Evolutionary conservation across 345 rosid genomes (phyloP).

Genomic region (Psidium guajava): DNA sequence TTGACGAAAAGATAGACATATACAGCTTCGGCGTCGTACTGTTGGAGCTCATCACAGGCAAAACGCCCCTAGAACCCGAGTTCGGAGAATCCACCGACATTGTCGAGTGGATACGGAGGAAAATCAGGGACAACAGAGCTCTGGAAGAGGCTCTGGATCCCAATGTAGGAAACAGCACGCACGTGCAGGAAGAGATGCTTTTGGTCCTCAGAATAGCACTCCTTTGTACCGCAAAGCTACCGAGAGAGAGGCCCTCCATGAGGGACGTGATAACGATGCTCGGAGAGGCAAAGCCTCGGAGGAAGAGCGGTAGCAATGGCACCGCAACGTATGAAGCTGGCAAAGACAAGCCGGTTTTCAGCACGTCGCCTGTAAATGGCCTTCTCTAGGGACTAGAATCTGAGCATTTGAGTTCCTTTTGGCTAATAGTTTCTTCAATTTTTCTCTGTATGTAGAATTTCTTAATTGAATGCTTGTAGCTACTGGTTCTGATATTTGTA

Average conservation of each 20-base stretch:
- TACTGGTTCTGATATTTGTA: constrained; percentile 2
- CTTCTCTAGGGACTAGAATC: constrained; percentile 34
- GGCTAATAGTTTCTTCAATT: constrained; percentile 11
- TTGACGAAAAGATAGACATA: constrained; percentile 88
- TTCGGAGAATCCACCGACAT: constrained; percentile 65
- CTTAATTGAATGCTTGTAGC: constrained; percentile 12
- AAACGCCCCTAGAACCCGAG: constrained; percentile 48
- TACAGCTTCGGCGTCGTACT: constrained; percentile 86
- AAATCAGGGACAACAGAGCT: constrained; percentile 46
- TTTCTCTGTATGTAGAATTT: constrained; percentile 30
- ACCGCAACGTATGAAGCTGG: constrained; percentile 11
- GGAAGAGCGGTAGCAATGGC: constrained; percentile 59
- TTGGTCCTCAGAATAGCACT: constrained; percentile 76
- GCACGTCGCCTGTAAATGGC: constrained; percentile 70
- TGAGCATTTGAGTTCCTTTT: neutral
- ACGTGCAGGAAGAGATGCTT: constrained; percentile 94
- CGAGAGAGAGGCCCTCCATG: constrained; percentile 90
- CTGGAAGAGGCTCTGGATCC: constrained; percentile 65
- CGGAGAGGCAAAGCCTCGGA: constrained; percentile 81
- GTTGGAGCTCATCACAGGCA: constrained; percentile 74
- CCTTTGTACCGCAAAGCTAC: constrained; percentile 76
- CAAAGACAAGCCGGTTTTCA: constrained; percentile 47
- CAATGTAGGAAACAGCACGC: constrained; percentile 62
- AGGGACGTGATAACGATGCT: constrained; percentile 87
- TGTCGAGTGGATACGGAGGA: constrained; percentile 66